Evolutionary conservation across 2,329 filamentous ascomycete species (phyloP).

Genomic region (Ophiosphaerella herpotricha): DNA sequence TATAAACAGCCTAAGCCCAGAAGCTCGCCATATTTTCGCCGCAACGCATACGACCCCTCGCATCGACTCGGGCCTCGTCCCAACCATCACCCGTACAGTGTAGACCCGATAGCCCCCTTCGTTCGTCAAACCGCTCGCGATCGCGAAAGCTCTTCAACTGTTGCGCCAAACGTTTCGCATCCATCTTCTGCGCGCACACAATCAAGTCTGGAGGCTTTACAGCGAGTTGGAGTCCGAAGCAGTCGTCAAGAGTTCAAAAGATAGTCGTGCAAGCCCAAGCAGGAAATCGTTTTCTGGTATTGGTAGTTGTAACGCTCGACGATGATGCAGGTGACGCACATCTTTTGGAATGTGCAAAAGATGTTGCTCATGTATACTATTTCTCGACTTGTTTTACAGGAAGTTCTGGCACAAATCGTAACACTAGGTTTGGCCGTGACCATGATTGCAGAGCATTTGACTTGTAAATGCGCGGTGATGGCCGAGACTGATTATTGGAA

Average conservation of each 20-base stretch:
- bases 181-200: slow-evolving; percentile 15
- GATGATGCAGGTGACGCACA: slow-evolving; percentile 11
- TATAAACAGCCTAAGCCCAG: slow-evolving; percentile 15
- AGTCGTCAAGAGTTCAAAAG: slow-evolving; percentile 16
- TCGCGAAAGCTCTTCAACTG: slow-evolving; percentile 17
- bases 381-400: too few relatives aligned
- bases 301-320: slow-evolving; percentile 24
- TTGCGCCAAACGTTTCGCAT: slow-evolving; percentile 19
- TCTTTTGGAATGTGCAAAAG: too few relatives aligned
- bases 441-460: too few relatives aligned
- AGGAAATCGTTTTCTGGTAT: slow-evolving; percentile 12
- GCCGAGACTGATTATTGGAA: too few relatives aligned
- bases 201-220: slow-evolving; percentile 20
- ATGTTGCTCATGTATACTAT: too few relatives aligned
- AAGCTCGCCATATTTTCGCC: slow-evolving; percentile 6
- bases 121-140: slow-evolving; percentile 9
- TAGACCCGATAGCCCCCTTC: slow-evolving; percentile 8
- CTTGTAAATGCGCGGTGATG: too few relatives aligned
- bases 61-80: background rate
- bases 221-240: slow-evolving; percentile 30
- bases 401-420: too few relatives aligned
- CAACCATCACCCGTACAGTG: background rate
- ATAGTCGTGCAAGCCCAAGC: slow-evolving; percentile 3
- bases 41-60: slow-evolving; percentile 11
- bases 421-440: too few relatives aligned